Conservation (phyloP, 2,329 filamentous ascomycete species). For the Xylariaceae sp. region DNA sequence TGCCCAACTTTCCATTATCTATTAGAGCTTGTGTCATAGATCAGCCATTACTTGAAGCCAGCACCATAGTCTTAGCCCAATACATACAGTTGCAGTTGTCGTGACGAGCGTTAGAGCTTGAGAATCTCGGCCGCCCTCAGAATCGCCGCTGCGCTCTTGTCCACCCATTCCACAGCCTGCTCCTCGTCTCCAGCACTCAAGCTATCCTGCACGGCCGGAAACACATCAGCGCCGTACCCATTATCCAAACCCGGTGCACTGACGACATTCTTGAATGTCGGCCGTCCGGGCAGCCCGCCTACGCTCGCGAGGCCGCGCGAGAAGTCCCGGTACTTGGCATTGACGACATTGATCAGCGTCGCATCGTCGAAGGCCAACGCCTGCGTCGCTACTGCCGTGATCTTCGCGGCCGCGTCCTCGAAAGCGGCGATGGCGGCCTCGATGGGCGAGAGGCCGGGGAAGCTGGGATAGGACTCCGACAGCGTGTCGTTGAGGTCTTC, state of each 20-base stretch:
- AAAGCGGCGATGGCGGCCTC: constrained; percentile 1
- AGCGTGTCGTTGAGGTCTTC: constrained; percentile 2
- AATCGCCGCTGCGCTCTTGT: constrained; percentile 3
- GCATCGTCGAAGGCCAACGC: constrained; percentile 1
- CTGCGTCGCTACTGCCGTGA: neutral
- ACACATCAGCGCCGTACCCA: constrained; percentile 6
- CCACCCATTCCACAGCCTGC: constrained; percentile 3
- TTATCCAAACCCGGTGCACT: constrained; percentile 6
- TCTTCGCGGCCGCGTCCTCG: neutral
- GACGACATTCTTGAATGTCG: constrained; percentile 5
- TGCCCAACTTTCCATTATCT: too few species aligned
- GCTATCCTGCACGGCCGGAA: constrained; percentile 5
- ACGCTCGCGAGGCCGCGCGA: constrained; percentile 4
- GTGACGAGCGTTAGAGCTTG: constrained; percentile 5
- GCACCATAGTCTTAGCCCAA: too few species aligned
- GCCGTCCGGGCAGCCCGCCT: constrained; percentile 4
- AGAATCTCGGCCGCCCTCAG: constrained; percentile 7
- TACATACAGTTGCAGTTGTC: too few species aligned
- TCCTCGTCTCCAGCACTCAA: constrained; percentile 2
- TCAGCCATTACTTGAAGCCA: too few species aligned
- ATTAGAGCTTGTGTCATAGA: too few species aligned
- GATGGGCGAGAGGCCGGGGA: constrained; percentile 1
- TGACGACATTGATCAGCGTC: constrained; percentile 1
- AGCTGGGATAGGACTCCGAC: neutral
- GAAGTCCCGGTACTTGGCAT: constrained; percentile 6